Base-by-base conservation (phyloP, 2,329 filamentous ascomycete species). In the Massarina eburnea region DNA sequence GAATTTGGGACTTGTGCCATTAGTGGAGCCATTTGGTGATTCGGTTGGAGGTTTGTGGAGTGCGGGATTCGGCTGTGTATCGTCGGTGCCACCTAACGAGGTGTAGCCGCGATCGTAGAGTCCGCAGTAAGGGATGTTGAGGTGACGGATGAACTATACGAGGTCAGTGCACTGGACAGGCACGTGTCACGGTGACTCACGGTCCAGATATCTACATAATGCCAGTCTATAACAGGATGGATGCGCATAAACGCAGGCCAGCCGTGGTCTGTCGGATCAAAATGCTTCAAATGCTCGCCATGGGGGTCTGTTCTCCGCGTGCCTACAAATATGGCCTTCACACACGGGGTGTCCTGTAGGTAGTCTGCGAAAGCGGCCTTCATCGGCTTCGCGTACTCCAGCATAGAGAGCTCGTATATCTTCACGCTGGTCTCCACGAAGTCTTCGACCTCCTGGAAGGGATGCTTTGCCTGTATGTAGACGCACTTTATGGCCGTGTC, bases 171-270 rank as follows among this genome's bases (percentile, higher is more conserved):
- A 20, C n/a, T 15, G 8, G 4, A 21, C 8, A 21, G 10, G 1
- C 43, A 4, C 8, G 2, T 17, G 19, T 2, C 8, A 4, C 7
- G 20, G 10, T 3, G 8, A 78, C 89, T 77, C 64, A 95, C 91
- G 15, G 85, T 83, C 94, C 94, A 97, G 43, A 97, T 92, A 69
- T 97, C 92, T 9, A 83, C 82, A 70, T 96, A 96, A 68, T 94
- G 89, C 94, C 94, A 99, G 71, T 99, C 94, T 64, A 99, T 91
- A 8, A 99, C 88, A 0, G 94, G 92, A 71, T 99, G 91, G 49
- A 97, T 80, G 47, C 94, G 83, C 85, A 97, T 91, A 63, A 97
- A 96, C 34, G 79, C 75, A 27, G 94, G 94, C 94, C 94, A 99
- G 2, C 86, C 91, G 27, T 80, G 76, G 71, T 97, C 94, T 4